Evolutionary conservation across 108 stramenopile species (phyloP).

Genomic region (Nannochloropsis gaditana): DNA sequence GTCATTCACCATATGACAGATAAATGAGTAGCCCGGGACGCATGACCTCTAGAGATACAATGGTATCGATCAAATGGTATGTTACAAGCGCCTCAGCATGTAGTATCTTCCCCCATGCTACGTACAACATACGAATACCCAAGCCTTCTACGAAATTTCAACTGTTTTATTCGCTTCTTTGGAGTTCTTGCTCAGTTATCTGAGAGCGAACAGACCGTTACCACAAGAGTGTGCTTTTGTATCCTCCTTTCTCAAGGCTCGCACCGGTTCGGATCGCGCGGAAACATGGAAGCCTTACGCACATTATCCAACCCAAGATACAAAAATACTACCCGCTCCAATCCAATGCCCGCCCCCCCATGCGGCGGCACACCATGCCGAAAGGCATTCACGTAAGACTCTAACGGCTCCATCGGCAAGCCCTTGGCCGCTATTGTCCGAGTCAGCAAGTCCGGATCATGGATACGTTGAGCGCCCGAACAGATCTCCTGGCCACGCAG

Average conservation of each 20-base stretch:
- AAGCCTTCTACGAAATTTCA: too few relatives aligned
- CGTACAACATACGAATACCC: too few relatives aligned
- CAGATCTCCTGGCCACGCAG: constrained; percentile 96
- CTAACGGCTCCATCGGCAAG: constrained; percentile 58
- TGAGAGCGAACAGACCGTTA: too few relatives aligned
- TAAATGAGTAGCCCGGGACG: too few relatives aligned
- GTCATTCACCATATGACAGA: too few relatives aligned
- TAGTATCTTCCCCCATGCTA: too few relatives aligned
- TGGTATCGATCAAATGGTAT: too few relatives aligned
- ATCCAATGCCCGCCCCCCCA: constrained; percentile 88
- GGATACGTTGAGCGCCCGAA: constrained; percentile 84
- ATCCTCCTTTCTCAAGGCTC: constrained; percentile 57
- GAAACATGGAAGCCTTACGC: constrained; percentile 94
- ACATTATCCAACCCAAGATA: constrained; percentile 95
- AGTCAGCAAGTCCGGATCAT: constrained; percentile 49
- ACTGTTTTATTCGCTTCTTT: too few relatives aligned
- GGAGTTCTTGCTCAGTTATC: too few relatives aligned
- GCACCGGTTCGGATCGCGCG: constrained; percentile 89
- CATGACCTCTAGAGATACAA: too few relatives aligned
- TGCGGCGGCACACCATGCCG: constrained; percentile 78
- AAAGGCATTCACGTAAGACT: constrained; percentile 80
- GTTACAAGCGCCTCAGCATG: too few relatives aligned
- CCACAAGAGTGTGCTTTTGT: not conserved
- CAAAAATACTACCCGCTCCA: constrained; percentile 92
- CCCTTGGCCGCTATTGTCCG: constrained; percentile 70